Evolutionary conservation across 2,329 filamentous ascomycete species (phyloP).

Genomic region (Microdochium trichocladiopsis): DNA sequence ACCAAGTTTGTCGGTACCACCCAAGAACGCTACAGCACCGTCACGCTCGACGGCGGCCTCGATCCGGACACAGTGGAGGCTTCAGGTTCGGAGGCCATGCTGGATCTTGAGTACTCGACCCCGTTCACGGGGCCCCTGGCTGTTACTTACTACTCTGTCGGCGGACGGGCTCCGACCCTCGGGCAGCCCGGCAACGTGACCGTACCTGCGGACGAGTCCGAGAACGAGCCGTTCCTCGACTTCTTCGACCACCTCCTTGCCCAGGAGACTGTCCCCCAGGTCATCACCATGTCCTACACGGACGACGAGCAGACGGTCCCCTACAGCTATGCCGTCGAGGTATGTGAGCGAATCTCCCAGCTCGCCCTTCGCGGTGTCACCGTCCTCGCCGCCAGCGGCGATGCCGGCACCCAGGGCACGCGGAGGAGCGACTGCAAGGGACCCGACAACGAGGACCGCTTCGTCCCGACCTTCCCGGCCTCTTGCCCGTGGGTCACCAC

Average conservation of each 20-base stretch:
- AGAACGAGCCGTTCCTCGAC: conserved; percentile 63
- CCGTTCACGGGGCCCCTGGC: conserved; percentile 3
- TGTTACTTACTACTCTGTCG: conserved; percentile 29
- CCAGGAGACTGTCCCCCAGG: conserved; percentile 46
- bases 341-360: conserved; percentile 55
- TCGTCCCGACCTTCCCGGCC: conserved; percentile 43
- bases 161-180: conserved; percentile 8
- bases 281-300: conserved; percentile 60
- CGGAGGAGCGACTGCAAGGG: conserved; percentile 42
- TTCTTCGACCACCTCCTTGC: conserved; percentile 52
- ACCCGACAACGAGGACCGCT: conserved; percentile 29
- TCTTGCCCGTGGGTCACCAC: conserved; percentile 31
- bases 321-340: conserved; percentile 44
- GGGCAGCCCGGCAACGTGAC: not conserved
- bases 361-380: conserved; percentile 57
- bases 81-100: not conserved
- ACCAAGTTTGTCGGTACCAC: not conserved
- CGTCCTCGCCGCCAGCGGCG: conserved; percentile 39
- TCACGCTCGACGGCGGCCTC: not conserved
- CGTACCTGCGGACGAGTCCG: conserved; percentile 21
- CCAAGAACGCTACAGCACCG: not conserved
- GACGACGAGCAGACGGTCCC: conserved; percentile 60
- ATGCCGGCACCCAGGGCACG: conserved; percentile 26
- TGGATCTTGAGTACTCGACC: not conserved
- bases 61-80: not conserved